Percentiles rank a stretch among this genome's conserved stretches.
These are phyloP conservation scores for Ustilago tritici DNA, from an alignment of 1,284 basidiomycete genomes.

Conservation along the genomic window DNA sequence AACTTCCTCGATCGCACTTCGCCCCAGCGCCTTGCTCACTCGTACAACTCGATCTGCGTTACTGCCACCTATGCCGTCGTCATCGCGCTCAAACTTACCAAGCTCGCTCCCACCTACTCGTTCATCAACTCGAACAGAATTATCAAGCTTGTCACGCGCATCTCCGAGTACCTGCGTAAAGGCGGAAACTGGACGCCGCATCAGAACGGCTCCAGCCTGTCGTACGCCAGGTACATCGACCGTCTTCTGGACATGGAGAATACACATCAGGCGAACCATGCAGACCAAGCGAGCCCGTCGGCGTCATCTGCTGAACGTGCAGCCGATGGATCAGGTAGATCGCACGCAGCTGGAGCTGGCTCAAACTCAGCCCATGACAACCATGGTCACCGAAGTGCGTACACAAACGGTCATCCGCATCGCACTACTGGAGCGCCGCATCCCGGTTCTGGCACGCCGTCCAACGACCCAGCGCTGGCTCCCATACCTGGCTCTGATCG, in stretches of 20 bases:
- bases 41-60: conserved; percentile 50
- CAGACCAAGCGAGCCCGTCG: background rate
- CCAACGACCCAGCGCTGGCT: background rate
- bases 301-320: conserved; percentile 4
- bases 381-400: background rate
- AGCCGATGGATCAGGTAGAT: background rate
- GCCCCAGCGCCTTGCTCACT: conserved; percentile 39
- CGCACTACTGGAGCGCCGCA: conserved; percentile 1
- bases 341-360: background rate
- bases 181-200: conserved; percentile 41
- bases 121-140: conserved; percentile 39
- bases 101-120: conserved; percentile 31
- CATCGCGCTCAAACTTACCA: conserved; percentile 44
- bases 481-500: conserved; percentile 7
- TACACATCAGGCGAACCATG: conserved; percentile 3
- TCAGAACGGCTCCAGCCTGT: conserved; percentile 42
- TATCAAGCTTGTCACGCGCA: conserved; percentile 26
- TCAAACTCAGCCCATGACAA: background rate
- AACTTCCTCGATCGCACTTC: conserved; percentile 43
- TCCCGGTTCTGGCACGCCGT: background rate
- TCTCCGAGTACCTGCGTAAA: conserved; percentile 36
- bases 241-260: conserved; percentile 35
- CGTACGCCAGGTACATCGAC: conserved; percentile 42
- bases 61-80: conserved; percentile 45
- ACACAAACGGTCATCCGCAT: conserved; percentile 11